Conservation (phyloP, 305 asterid species). For the Fraxinus baroniana region DNA sequence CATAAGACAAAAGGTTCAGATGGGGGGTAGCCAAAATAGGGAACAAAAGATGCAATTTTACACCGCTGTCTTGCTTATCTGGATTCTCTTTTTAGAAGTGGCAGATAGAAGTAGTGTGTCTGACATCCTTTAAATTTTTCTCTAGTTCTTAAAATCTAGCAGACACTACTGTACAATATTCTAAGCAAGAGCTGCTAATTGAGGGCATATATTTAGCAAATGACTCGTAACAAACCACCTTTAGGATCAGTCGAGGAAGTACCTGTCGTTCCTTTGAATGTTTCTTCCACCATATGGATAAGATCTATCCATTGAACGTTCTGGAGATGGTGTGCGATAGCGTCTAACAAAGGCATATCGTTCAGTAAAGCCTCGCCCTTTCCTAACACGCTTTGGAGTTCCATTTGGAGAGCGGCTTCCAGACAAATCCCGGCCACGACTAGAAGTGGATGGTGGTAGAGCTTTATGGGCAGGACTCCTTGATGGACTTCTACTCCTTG, state of each 20-base stretch:
- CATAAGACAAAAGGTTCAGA: neutral
- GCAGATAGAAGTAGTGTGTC: neutral
- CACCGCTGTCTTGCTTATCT: neutral
- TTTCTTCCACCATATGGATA: constrained; percentile 70
- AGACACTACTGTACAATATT: neutral
- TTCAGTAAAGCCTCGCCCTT: constrained; percentile 95
- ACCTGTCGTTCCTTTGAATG: constrained; percentile 75
- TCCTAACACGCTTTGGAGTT: constrained; percentile 72
- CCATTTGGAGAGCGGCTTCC: constrained; percentile 75
- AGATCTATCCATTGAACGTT: constrained; percentile 62
- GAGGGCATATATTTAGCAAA: constrained; percentile 1
- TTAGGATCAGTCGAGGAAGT: constrained; percentile 10
- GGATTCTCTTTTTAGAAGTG: neutral
- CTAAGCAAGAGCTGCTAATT: constrained; percentile 10
- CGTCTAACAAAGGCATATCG: constrained; percentile 77
- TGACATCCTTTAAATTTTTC: neutral
- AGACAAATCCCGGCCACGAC: constrained; percentile 45
- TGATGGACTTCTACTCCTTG: constrained; percentile 35
- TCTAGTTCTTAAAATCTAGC: neutral
- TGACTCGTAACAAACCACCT: constrained; percentile 2
- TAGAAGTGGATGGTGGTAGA: constrained; percentile 43
- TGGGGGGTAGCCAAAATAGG: neutral
- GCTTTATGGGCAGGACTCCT: constrained; percentile 41
- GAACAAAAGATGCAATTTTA: neutral
- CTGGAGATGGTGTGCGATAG: constrained; percentile 97